Conservation (phyloP, 306 rosid species). For the Lathyrus aphaca region DNA sequence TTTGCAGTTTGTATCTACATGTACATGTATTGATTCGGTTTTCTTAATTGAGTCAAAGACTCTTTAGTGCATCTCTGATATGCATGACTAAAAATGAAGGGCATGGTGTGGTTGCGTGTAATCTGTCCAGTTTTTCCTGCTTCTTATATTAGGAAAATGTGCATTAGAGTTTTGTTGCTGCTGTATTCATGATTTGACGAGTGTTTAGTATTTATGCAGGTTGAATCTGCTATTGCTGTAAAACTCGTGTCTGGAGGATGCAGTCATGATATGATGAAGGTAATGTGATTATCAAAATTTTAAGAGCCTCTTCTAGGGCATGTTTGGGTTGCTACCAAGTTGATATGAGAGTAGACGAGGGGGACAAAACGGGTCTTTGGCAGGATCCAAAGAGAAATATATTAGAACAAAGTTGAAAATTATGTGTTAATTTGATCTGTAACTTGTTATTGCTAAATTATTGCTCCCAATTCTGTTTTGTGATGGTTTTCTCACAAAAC, state of each 20-base stretch:
- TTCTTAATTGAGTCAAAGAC: conserved; percentile 3
- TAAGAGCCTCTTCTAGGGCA: conserved; percentile 29
- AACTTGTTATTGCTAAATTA: not conserved
- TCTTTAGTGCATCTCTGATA: not conserved
- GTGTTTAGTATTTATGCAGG: conserved; percentile 54
- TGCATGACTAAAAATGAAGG: conserved; percentile 18
- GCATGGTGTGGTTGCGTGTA: conserved; percentile 22
- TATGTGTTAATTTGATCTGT: conserved; percentile 2
- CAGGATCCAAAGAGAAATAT: not conserved
- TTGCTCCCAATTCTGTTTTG: conserved; percentile 7
- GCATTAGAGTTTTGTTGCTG: conserved; percentile 22
- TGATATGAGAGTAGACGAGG: not conserved
- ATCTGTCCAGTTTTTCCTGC: conserved; percentile 5
- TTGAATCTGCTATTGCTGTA: conserved; percentile 71
- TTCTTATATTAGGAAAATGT: conserved; percentile 14
- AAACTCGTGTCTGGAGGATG: conserved; percentile 66
- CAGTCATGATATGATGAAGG: conserved; percentile 70
- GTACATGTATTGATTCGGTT: conserved; percentile 11
- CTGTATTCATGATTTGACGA: conserved; percentile 29
- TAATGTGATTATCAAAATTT: conserved; percentile 44
- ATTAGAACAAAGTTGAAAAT: conserved; percentile 13
- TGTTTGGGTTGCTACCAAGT: conserved; percentile 23
- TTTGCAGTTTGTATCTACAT: conserved; percentile 1
- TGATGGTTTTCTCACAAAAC: conserved; percentile 13
- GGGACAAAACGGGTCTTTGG: conserved; percentile 17